Evolutionary conservation across 2,329 filamentous ascomycete genomes (phyloP).

Genomic region (Curvularia hawaiiensis): DNA sequence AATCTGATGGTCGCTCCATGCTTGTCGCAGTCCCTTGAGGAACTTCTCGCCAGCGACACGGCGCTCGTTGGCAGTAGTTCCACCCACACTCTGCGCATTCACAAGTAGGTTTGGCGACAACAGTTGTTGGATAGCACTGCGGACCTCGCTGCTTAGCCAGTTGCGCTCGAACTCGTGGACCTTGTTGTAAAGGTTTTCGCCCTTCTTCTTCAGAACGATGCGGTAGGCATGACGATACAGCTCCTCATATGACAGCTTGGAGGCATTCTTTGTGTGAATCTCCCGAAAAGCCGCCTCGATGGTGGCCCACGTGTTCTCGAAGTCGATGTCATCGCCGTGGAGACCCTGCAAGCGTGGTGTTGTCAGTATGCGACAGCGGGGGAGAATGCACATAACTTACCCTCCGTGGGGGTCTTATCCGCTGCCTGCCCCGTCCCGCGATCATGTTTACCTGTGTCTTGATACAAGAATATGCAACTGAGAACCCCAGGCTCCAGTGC

Average conservation of each 20-base stretch:
- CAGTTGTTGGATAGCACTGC: slow-evolving; percentile 70
- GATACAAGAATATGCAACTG: neutral
- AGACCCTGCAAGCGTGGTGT: slow-evolving; percentile 55
- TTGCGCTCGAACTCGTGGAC: slow-evolving; percentile 81
- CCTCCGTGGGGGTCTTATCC: slow-evolving; percentile 70
- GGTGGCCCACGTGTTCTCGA: slow-evolving; percentile 82
- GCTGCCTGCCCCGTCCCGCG: slow-evolving; percentile 61
- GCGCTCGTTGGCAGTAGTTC: slow-evolving; percentile 75
- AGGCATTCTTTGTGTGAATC: slow-evolving; percentile 92
- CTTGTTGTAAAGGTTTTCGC: slow-evolving; percentile 77
- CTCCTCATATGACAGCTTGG: slow-evolving; percentile 89
- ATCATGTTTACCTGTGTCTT: slow-evolving; percentile 48
- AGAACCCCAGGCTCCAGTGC: neutral
- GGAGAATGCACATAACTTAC: slow-evolving; percentile 55
- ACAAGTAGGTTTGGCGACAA: slow-evolving; percentile 72
- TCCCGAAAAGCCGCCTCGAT: slow-evolving; percentile 79
- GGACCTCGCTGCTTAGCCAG: slow-evolving; percentile 79
- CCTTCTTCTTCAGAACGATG: slow-evolving; percentile 87
- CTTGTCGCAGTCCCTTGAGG: slow-evolving; percentile 72
- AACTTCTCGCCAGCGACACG: slow-evolving; percentile 83
- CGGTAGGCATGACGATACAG: slow-evolving; percentile 94
- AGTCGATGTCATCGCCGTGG: slow-evolving; percentile 70
- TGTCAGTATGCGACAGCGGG: slow-evolving; percentile 14
- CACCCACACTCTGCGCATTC: slow-evolving; percentile 52
- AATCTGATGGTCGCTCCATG: slow-evolving; percentile 88